Evolutionary conservation across 1,139 yeast species (phyloP), one percentile per base, ranked within the genome.

Genomic region (Yamadazyma dendronema): DNA sequence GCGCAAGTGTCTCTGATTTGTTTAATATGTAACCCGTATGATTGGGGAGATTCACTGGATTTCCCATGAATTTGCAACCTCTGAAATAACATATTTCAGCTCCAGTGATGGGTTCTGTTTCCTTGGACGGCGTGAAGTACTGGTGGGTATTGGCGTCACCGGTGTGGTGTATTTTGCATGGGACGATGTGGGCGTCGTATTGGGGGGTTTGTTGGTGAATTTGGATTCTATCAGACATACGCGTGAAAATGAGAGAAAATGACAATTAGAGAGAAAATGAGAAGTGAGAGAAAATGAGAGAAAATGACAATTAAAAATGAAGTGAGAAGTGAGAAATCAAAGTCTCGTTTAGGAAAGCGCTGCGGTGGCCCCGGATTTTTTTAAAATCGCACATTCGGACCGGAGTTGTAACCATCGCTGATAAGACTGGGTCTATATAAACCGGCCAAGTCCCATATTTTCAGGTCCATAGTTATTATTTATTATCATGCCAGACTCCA

Each of bases 61-160:
- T 54, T 0, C 74, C 74, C 4, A 64, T 53, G 13, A 70, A 49
- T 39, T 60, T 62, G 41, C 68, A 59, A 1, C 76, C 76, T 49
- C 76, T 52, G 41, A 66, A 69, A 42, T 59, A 65, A 6, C 72
- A 68, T 1, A 55, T 50, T 34, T 58, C 59, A 5, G 31, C 39
- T 9, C 35, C 15, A n/a, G 35, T 40, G 11, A 21, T 12, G 3
- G 33, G 5, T 25, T 40, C 44, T 4, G 10, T 29, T 13, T 45
- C 42, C 35, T 67, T 65, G 9, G 73, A 58, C 1, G 67, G 62
- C 1, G 72, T 56, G 47, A 67, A 71, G 41, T 52, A 67, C 3
- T 59, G 61, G 11, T 50, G 37, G 0, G 75, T 65, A 21, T 65
- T 62, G 10, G 75, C 73, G 1, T 58, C 48, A 0, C 75, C 77